These are phyloP conservation scores for Cicer chorassanicum DNA, from an alignment of 306 rosid species.

Conservation along the genomic window DNA sequence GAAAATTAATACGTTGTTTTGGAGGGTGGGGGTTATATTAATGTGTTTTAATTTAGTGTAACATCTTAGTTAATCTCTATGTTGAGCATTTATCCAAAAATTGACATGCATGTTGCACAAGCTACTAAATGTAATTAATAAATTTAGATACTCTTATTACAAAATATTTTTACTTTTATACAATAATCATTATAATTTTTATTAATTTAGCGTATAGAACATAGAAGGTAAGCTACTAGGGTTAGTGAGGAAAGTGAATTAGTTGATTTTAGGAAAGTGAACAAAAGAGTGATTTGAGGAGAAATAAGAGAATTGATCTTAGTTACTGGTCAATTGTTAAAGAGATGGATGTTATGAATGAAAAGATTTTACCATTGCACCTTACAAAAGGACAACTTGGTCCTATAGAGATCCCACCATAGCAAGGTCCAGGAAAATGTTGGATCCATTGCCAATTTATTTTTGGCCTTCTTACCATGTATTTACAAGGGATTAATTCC, in stretches of 20 bases:
- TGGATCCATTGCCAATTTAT: neutral
- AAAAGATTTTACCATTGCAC: neutral
- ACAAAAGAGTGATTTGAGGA: neutral
- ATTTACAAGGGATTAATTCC: neutral
- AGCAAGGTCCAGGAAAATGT: neutral
- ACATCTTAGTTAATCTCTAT: constrained; percentile 24
- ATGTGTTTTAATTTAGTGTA: constrained; percentile 24
- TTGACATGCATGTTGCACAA: neutral
- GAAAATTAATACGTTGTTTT: constrained; percentile 12
- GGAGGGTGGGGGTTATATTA: neutral
- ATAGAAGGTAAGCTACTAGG: neutral
- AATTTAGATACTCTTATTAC: neutral
- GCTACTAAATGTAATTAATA: neutral
- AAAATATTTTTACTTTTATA: neutral
- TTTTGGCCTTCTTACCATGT: neutral
- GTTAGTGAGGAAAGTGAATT: neutral
- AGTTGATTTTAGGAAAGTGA: neutral
- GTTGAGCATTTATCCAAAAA: constrained; percentile 13
- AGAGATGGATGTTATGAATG: neutral
- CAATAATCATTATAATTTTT: neutral
- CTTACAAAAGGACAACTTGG: neutral
- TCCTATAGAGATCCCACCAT: neutral
- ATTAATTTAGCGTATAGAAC: neutral
- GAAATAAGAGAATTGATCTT: neutral
- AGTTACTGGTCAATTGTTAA: neutral